These are phyloP conservation scores for Leccinum subgranulosum DNA, from an alignment of 768 basidiomycete genomes.

Conservation along the genomic window DNA sequence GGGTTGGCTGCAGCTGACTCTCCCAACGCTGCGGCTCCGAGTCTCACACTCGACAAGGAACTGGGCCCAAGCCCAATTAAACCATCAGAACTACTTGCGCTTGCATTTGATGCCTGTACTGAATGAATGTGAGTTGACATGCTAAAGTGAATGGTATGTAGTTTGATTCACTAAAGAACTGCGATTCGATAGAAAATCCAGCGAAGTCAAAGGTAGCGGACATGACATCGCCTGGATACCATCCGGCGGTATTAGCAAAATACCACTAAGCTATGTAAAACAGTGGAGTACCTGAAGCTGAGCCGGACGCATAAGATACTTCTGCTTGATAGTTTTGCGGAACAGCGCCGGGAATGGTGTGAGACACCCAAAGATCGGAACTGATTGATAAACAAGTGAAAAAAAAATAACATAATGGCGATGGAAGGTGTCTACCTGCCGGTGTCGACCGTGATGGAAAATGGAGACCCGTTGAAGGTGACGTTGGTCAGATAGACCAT, in stretches of 20 bases:
- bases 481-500: constrained; percentile 38
- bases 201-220: constrained; percentile 30
- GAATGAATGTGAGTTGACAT: constrained; percentile 3
- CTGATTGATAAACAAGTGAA: constrained; percentile 32
- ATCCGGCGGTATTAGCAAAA: not conserved
- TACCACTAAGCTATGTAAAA: not conserved
- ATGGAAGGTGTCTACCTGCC: constrained; percentile 36
- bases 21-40: constrained; percentile 16
- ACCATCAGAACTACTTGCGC: constrained; percentile 23
- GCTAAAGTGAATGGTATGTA: not conserved
- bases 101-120: constrained; percentile 19
- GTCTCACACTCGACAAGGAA: constrained; percentile 48
- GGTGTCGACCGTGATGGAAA: constrained; percentile 42
- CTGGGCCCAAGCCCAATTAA: constrained; percentile 62
- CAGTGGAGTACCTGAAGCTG: constrained; percentile 40
- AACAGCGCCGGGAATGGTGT: constrained; percentile 37
- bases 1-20: constrained; percentile 43
- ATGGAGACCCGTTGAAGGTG: constrained; percentile 34
- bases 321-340: constrained; percentile 36
- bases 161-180: constrained; percentile 24
- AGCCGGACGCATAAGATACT: constrained; percentile 55
- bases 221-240: constrained; percentile 25
- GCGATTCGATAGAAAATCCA: constrained; percentile 47
- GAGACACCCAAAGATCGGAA: constrained; percentile 63
- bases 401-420: not conserved